phyloP scores from a whole-genome alignment of 1,284 basidiomycete genomes.

The Ceraceosorus bombacis region DNA sequence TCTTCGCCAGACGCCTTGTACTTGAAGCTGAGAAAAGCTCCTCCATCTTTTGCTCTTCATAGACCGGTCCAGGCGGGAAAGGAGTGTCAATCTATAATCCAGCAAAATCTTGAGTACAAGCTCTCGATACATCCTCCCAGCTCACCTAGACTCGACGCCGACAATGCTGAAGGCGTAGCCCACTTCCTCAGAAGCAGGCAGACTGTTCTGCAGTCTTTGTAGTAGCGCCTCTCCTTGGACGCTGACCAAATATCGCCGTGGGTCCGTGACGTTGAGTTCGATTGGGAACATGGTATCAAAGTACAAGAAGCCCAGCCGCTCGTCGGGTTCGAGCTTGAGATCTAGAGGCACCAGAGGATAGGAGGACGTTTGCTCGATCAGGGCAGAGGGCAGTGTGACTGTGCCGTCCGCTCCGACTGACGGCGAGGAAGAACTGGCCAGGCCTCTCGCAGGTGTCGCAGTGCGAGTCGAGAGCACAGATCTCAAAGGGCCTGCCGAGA shows the following conservation, averaged over 20 bases:
- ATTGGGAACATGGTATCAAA: conserved; percentile 43
- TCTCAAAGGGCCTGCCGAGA: no score
- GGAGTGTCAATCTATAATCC: no score
- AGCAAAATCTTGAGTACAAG: no score
- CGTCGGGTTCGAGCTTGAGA: no score
- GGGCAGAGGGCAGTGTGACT: no score
- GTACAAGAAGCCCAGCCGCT: conserved; percentile 14
- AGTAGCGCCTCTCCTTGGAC: conserved; percentile 23
- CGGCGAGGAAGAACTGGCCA: no score
- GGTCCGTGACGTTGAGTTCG: conserved; percentile 33
- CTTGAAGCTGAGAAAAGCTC: conserved; percentile 22
- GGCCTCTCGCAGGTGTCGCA: no score
- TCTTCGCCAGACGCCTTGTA: conserved; percentile 16
- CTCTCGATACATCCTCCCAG: background rate
- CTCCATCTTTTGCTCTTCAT: conserved; percentile 32
- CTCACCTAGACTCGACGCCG: conserved; percentile 25
- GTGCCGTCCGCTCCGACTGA: no score
- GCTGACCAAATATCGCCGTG: conserved; percentile 25
- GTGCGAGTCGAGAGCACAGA: no score
- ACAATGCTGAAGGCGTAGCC: conserved; percentile 40
- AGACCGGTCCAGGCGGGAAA: background rate
- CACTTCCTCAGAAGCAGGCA: conserved; percentile 24
- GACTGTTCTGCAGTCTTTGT: conserved; percentile 23
- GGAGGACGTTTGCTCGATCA: no score
- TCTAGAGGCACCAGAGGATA: no score